Evolutionary conservation across 1,139 yeast genomes (phyloP), one percentile per base, ranked within the genome.

Genomic region (Magnusiomyces tetraspermus): DNA sequence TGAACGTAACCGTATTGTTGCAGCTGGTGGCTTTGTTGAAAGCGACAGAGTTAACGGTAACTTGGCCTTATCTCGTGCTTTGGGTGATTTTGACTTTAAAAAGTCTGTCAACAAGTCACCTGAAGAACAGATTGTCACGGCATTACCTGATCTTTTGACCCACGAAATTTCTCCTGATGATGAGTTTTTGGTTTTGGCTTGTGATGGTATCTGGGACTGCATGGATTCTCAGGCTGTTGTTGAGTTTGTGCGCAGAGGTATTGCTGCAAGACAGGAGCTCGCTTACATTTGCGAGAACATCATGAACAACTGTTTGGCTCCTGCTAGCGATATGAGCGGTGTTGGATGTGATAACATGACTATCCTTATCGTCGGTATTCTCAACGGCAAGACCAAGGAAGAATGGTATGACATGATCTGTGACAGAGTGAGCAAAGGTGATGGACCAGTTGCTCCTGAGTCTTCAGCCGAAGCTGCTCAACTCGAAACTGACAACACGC

Each of bases 171-270:
- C 85, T 57, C 75, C 73, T 8, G 74, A 75, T 50, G 98, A 92
- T 69, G 98, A 92, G 72, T 92, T 92, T 67, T 75, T 92, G 46
- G 81, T 92, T 43, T 77, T 92, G 60, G 98, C 98, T 1, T 92
- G 97, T 74, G 98, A 92, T 68, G 98, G 98, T 66, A 92, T 92
- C 65, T 92, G 98, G 98, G 98, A 92, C 71, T 92, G 97, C 73
- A 78, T 90, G 68, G 79, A 95, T 11, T 85, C 95, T 40, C 97
- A 92, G 70, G 90, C 85, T 67, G 94, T 89, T 66, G 88, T 92
- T 50, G 97, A 90, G 69, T 82, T 94, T 71, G 90, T 92, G 55
- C 85, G 97, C 72, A 79, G 94, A 66, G 97, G 96, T 54, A 80
- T 92, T 55, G 80, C 80, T 59, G 85, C 86, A 63, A 77, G 80